These are phyloP conservation scores for Globisporangium paddicum DNA, from an alignment of 352 stramenopile species.

Conservation along the genomic window DNA sequence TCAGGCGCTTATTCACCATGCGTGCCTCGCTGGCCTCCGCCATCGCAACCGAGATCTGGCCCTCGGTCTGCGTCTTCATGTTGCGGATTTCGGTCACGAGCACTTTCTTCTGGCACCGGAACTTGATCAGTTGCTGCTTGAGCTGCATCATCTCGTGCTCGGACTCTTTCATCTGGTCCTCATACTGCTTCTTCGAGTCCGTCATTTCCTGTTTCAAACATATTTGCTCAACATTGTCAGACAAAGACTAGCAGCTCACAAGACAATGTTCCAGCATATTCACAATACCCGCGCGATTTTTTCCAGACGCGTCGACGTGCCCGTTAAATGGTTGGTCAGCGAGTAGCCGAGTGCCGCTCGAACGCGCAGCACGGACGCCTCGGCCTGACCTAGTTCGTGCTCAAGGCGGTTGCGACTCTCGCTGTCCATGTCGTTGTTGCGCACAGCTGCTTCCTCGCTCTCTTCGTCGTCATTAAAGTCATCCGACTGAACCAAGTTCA, in stretches of 20 bases:
- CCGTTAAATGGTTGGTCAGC: constrained; percentile 68
- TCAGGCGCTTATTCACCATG: constrained; percentile 82
- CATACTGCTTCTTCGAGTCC: constrained; percentile 59
- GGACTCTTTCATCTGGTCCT: constrained; percentile 51
- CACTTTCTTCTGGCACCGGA: constrained; percentile 71
- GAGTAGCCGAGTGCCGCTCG: constrained; percentile 73
- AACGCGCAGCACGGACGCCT: constrained; percentile 63
- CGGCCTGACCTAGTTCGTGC: constrained; percentile 65
- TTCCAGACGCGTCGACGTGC: constrained; percentile 66
- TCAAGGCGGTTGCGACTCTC: constrained; percentile 47
- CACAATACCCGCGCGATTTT: constrained; percentile 48
- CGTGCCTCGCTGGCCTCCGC: constrained; percentile 78
- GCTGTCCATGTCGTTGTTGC: constrained; percentile 39
- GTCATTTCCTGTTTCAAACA: constrained; percentile 57
- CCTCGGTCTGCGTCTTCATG: constrained; percentile 66
- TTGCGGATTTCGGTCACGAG: constrained; percentile 77
- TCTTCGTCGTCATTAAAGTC: constrained; percentile 47
- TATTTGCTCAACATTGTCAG: neutral
- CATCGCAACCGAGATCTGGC: constrained; percentile 77
- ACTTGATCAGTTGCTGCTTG: constrained; percentile 73
- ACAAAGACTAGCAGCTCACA: neutral
- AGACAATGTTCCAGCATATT: neutral
- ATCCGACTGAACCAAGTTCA: constrained; percentile 37
- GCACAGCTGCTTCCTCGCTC: constrained; percentile 14
- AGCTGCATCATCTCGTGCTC: constrained; percentile 50